Base-by-base conservation (phyloP, 1,284 basidiomycete genomes). In the Ustilago xerochloae region DNA sequence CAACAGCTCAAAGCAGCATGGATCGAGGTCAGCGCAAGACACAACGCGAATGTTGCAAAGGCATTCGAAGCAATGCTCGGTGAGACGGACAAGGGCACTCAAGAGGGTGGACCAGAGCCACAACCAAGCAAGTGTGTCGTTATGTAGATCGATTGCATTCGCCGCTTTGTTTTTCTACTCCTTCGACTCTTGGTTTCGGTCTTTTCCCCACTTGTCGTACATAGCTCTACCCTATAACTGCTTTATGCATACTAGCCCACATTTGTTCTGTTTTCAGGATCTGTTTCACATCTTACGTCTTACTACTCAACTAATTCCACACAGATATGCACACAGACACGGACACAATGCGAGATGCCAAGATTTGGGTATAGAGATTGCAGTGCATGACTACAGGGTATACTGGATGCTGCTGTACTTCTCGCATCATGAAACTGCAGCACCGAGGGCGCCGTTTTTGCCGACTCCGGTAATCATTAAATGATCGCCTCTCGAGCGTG, bases 21-120 rank as follows among this genome's bases (percentile, higher is more conserved):
- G 81, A 62, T 81, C 62, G 82, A 84, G 63, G 78, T 80, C 18
- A 79, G 76, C 45, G 82, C 82, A 29, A 56, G 82, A 12, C 82
- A 84, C 62, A 81, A 82, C 46, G 76, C 77, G 16, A 84, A 84
- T 35, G 79, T 84, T 49, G 71, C 74, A 57, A 83, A 83, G 64
- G 79, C 82, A 9, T 84, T 84, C 51, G 82, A 84, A 59, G 62
- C 81, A 3, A 80, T 81, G 60, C 62, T 84, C 18, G 78, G 69
- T 30, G 79, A 84, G 71, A 83, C 80, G 20, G 82, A 84, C 39
- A 70, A 76, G 54, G 73, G 75, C 18, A 66, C 77, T 5, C 52
- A 54, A 15, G 78, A 77, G 32, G 77, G 74, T 30, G 81, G 79
- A 7, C 72, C 75, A 24, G 80, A 82, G 53, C 77, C 82, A 51